Base-by-base conservation (phyloP, 805 yeast genomes). In the Saturnispora kantuleensis region DNA sequence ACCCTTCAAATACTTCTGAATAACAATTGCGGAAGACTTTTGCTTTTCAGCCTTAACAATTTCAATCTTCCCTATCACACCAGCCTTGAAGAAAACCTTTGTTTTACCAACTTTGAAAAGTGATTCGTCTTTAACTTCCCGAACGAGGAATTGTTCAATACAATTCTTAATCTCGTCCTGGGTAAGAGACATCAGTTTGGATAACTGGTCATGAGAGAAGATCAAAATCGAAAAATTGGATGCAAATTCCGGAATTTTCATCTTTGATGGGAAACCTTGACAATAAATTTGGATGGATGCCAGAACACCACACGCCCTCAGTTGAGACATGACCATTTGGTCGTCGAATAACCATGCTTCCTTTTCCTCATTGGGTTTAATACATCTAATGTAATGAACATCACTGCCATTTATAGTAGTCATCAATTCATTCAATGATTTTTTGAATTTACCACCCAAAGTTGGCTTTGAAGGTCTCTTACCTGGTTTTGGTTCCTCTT, bases 291-390 rank as follows among this genome's bases (percentile, higher is more conserved):
- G 73, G 59, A 90, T 90, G 2, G 98, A 93, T 62, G 93, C 98
- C 54, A 90, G 71, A 39, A 90, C 97, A 82, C 98, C 98, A 71
- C 98, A 90, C 5, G 98, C 98, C 61, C 98, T 77, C 50, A 90
- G 73, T 65, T 90, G 98, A 5, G 95, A 82, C 49, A 93, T 71
- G 11, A 90, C 97, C 97, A 90, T 89, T 36, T 88, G 74, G 12
- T 95, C 87, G 58, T 88, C 95, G 64, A 90, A 90, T 61, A 81
- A 83, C 97, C 98, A 90, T 2, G 97, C 96, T 49, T 78, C 81
- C 64, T 93, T 90, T 51, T 79, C 81, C 57, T 88, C 96, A 62
- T 90, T 90, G 5, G 98, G 97, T 64, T 90, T 90, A 60, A 93
- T 90, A 71, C 98, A 90, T 61, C 98, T 82, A 60, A 90, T 90